Conservation (phyloP, 1,139 yeast genomes). For the Candida freyschussii region DNA sequence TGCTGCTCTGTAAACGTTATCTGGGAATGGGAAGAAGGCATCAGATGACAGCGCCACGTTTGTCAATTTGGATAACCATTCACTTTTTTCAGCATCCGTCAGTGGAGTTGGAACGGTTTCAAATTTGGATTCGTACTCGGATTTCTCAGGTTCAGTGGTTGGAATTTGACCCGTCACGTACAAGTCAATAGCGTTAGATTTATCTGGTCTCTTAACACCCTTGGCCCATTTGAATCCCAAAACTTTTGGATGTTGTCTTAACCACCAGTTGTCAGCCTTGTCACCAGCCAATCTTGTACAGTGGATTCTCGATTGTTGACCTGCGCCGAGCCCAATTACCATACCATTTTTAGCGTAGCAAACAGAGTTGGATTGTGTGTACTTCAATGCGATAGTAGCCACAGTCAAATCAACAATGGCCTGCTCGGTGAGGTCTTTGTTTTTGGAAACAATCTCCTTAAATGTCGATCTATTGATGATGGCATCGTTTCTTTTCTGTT, state of each 20-base stretch:
- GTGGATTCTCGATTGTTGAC: constrained; percentile 98
- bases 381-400: constrained; percentile 94
- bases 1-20: constrained; percentile 95
- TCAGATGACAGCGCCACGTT: constrained; percentile 93
- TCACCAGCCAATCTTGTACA: constrained; percentile 99
- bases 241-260: constrained; percentile 95
- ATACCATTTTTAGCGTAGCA: constrained; percentile 98
- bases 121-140: constrained; percentile 88
- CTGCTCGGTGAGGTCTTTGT: constrained; percentile 84
- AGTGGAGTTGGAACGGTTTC: constrained; percentile 78
- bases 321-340: constrained; percentile 98
- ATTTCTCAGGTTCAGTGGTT: constrained; percentile 83
- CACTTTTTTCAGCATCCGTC: constrained; percentile 75
- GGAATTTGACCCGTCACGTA: constrained; percentile 91
- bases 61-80: constrained; percentile 74
- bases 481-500: constrained; percentile 97
- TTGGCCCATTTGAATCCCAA: constrained; percentile 94
- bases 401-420: constrained; percentile 91
- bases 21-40: constrained; percentile 99
- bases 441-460: constrained; percentile 85
- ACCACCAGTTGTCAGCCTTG: constrained; percentile 99
- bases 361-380: constrained; percentile 97
- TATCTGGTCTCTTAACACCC: constrained; percentile 98
- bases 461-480: constrained; percentile 83
- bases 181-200: constrained; percentile 95